These are phyloP conservation scores for Diaporthe vaccinii DNA, from an alignment of 2,329 filamentous ascomycete species.

Conservation along the genomic window DNA sequence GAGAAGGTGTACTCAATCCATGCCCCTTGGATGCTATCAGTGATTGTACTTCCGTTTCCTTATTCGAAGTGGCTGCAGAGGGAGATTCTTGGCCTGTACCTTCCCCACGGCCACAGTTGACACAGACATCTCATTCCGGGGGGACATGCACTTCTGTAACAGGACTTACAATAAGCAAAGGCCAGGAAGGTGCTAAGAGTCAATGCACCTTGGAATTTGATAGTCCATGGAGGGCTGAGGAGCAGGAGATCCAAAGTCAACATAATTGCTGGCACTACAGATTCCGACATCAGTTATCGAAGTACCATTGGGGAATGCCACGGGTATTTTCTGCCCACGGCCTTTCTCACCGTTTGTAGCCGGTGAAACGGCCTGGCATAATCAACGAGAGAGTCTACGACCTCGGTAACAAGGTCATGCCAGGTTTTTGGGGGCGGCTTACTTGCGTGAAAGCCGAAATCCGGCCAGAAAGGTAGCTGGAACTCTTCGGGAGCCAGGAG, in stretches of 20 bases:
- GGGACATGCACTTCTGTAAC: background rate
- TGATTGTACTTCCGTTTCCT: background rate
- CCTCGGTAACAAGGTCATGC: background rate
- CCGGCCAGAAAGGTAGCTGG: constrained; percentile 66
- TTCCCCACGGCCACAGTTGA: background rate
- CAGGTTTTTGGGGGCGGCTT: background rate
- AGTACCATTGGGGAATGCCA: constrained; percentile 50
- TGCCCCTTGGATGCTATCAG: constrained; percentile 53
- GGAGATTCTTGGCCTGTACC: background rate
- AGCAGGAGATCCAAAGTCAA: constrained; percentile 75
- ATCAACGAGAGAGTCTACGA: background rate
- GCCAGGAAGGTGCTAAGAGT: constrained; percentile 70
- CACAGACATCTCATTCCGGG: background rate
- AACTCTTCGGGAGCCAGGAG: constrained; percentile 69
- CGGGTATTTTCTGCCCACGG: background rate
- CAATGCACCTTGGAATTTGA: constrained; percentile 71
- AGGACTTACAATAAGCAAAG: constrained; percentile 70
- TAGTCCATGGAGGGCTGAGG: constrained; percentile 80
- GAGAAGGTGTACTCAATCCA: constrained; percentile 82
- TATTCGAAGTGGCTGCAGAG: background rate
- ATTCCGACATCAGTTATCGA: constrained; percentile 64
- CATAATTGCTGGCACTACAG: constrained; percentile 69
- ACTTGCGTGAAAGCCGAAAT: constrained; percentile 72
- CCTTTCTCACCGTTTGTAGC: background rate
- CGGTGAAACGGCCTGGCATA: constrained; percentile 9